Base-by-base conservation (phyloP, 2,329 filamentous ascomycete species). In the Alternaria sp. region DNA sequence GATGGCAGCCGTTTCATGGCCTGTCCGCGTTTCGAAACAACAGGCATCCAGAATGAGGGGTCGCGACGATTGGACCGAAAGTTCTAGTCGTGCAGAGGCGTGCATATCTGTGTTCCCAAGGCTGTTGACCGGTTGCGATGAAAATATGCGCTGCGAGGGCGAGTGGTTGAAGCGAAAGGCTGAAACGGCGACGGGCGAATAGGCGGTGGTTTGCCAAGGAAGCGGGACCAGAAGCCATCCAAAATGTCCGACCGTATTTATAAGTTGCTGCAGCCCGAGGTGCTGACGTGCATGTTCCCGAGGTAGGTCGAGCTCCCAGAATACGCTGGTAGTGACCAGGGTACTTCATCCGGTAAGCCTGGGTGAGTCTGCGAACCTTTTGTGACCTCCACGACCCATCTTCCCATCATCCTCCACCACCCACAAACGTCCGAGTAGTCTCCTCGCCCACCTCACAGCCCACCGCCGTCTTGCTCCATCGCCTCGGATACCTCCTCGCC, bases 21-120 rank as follows among this genome's bases (percentile, higher is more conserved):
- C 54, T 54, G 45, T 64, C 49, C 49, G 67, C 68, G 72, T 74
- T 73, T 74, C 70, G 69, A 70, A 60, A 54, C 56, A 23, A 40
- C 46, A 62, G 54, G 59, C 63, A 52, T 49, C 59, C 19, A 62
- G 56, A 61, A 62, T 63, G 49, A 60, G 30, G 51, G 50, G 57
- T 58, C 55, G 47, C 51, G 49, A 19, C 43, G 54, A 65, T 62
- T 61, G 63, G 55, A 28, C 30, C 36, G 26, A 19, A 2, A 26
- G 12, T 6, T 4, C 6, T 10, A 36, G 26, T 17, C 17, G 19
- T 28, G 21, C 40, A 19, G 47, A 46, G 13, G 13, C 40, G 8
- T 52, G 55, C 66, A 64, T 26, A n/a, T 54, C 55, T 49, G n/a
- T 21, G 30, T 59, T 49, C 58, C 49, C 40, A 57, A 30, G 21